Percentiles rank a stretch among this genome's conserved stretches.
These are phyloP conservation scores for Sphagnum contortum DNA, from an alignment of 225 moss, liverwort and hornwort genomes.

Conservation along the genomic window DNA sequence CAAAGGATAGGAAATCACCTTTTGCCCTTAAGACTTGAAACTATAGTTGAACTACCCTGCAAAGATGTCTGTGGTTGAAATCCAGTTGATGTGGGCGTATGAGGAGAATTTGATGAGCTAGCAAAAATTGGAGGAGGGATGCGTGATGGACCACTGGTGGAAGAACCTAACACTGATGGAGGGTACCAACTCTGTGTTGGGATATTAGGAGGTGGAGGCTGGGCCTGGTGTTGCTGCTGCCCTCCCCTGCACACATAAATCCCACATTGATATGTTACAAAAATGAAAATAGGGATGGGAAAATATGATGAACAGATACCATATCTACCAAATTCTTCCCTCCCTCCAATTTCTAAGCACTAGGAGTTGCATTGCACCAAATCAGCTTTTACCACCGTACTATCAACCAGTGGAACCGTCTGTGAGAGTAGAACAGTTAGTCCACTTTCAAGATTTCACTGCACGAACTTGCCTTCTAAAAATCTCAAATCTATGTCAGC, in stretches of 20 bases:
- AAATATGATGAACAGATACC: too few species aligned
- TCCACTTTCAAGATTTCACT: too few species aligned
- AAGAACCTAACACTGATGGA: conserved; percentile 41
- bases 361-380: too few species aligned
- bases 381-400: too few species aligned
- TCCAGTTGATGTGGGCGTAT: conserved; percentile 14
- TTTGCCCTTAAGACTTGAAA: conserved; percentile 40
- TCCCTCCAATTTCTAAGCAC: too few species aligned
- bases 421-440: too few species aligned
- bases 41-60: conserved; percentile 29
- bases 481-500: too few species aligned
- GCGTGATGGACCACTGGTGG: conserved; percentile 33
- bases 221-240: conserved; percentile 47
- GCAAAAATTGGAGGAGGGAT: conserved; percentile 25
- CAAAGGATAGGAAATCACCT: conserved; percentile 9
- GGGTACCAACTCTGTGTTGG: conserved; percentile 52
- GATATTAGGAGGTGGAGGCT: conserved; percentile 31
- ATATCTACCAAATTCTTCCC: too few species aligned
- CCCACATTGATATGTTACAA: too few species aligned
- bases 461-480: too few species aligned
- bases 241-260: conserved; percentile 30
- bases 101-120: conserved; percentile 15
- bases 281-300: too few species aligned
- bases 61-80: conserved; percentile 30
- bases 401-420: too few species aligned